Evolutionary conservation across 2,329 filamentous ascomycete species (phyloP).

Genomic region (Diaporthe citrichinensis): DNA sequence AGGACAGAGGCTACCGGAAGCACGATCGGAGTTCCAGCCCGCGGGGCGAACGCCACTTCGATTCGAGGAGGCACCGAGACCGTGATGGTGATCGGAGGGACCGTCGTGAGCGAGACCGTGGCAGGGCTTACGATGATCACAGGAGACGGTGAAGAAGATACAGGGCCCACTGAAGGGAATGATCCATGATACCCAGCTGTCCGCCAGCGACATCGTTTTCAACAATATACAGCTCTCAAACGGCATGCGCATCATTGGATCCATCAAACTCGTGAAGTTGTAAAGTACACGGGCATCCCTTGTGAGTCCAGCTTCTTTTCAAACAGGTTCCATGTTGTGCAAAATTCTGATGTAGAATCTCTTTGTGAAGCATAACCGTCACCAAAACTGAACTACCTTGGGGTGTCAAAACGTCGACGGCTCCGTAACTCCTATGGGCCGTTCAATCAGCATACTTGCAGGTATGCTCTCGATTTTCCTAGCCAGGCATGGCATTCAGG

Average conservation of each 20-base stretch:
- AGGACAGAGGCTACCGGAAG: conserved; percentile 49
- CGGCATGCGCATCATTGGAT: not conserved
- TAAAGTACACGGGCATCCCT: not conserved
- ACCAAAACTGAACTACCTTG: not conserved
- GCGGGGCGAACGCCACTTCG: conserved; percentile 45
- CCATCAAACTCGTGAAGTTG: not conserved
- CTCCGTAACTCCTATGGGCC: too few relatives aligned
- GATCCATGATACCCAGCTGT: conserved; percentile 19
- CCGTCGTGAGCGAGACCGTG: conserved; percentile 44
- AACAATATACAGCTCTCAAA: not conserved
- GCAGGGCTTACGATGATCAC: conserved; percentile 49
- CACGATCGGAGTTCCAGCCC: conserved; percentile 60
- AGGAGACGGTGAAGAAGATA: conserved; percentile 40
- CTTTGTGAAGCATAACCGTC: not conserved
- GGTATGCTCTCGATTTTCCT: not conserved
- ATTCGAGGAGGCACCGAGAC: conserved; percentile 45
- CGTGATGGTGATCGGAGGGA: conserved; percentile 44
- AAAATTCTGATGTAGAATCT: not conserved
- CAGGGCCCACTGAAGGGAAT: not conserved
- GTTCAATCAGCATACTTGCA: not conserved
- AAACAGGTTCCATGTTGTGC: not conserved
- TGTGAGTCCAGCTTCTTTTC: not conserved
- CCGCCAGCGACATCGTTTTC: not conserved
- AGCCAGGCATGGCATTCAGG: not conserved
- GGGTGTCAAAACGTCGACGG: too few relatives aligned